Percentiles rank a stretch among this genome's conserved stretches.
Conservation (phyloP, 176 grass and related monocot genomes). For the Phragmites australis region DNA sequence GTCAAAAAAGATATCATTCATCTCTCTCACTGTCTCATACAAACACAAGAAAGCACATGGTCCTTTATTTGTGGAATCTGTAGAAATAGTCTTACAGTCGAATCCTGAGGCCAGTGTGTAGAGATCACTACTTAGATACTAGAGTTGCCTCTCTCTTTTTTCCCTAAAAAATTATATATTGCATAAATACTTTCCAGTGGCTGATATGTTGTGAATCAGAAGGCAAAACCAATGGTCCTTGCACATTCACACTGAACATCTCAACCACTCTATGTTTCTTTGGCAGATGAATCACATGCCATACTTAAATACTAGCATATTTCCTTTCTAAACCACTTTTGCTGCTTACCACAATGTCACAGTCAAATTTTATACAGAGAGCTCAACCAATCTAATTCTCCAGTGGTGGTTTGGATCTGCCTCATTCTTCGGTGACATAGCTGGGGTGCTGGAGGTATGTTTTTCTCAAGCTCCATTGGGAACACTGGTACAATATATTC, state of each 20-base stretch:
- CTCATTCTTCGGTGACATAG: conserved; percentile 37
- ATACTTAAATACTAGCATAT: conserved; percentile 9
- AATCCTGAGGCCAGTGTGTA: background rate
- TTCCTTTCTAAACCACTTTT: background rate
- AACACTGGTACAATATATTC: conserved; percentile 51
- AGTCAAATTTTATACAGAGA: conserved; percentile 35
- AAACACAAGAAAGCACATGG: background rate
- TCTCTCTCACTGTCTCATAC: background rate
- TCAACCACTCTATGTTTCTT: conserved; percentile 11
- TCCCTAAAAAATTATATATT: background rate
- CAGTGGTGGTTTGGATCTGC: background rate
- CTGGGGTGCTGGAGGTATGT: conserved; percentile 30
- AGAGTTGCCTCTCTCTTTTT: too few relatives aligned
- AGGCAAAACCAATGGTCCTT: background rate
- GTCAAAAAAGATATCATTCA: background rate
- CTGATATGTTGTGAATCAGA: background rate
- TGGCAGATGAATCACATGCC: background rate
- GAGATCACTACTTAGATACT: too few relatives aligned
- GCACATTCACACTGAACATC: conserved; percentile 9
- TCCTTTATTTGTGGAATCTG: conserved; percentile 13
- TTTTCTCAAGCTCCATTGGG: conserved; percentile 51
- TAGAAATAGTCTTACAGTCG: conserved; percentile 8
- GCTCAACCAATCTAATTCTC: conserved; percentile 21
- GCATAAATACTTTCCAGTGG: background rate
- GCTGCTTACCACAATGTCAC: background rate